Evolutionary conservation across 805 yeast genomes (phyloP).

Genomic region (Saccharomyces kudriavzevii): DNA sequence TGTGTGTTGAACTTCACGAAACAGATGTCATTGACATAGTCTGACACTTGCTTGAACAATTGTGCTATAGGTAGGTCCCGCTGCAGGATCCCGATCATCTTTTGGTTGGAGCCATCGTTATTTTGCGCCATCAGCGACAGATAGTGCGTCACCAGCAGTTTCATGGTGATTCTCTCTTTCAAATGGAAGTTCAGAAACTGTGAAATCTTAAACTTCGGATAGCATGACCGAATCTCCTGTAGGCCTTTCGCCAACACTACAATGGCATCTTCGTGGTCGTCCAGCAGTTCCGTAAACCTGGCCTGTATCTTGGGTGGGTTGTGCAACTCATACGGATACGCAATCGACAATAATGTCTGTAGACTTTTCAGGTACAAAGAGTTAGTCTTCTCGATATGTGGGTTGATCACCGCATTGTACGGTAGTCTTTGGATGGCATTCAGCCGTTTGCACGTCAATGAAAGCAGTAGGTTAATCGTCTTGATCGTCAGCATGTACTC

Average conservation of each 20-base stretch:
- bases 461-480: slow-evolving; percentile 49
- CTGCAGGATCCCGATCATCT: slow-evolving; percentile 59
- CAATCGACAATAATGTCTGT: slow-evolving; percentile 38
- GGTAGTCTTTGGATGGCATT: slow-evolving; percentile 68
- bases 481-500: slow-evolving; percentile 39
- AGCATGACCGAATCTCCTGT: slow-evolving; percentile 40
- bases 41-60: slow-evolving; percentile 55
- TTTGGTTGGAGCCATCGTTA: slow-evolving; percentile 20
- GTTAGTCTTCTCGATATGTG: slow-evolving; percentile 73
- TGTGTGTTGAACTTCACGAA: slow-evolving; percentile 71
- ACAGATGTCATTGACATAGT: slow-evolving; percentile 75
- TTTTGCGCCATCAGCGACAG: slow-evolving; percentile 46
- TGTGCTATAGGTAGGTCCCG: slow-evolving; percentile 55
- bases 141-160: slow-evolving; percentile 81
- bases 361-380: slow-evolving; percentile 65
- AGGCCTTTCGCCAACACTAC: slow-evolving; percentile 79
- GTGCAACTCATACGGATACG: slow-evolving; percentile 39
- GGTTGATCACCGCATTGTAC: slow-evolving; percentile 77
- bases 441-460: slow-evolving; percentile 63
- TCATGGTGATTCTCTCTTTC: slow-evolving; percentile 77
- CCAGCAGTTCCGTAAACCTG: slow-evolving; percentile 52
- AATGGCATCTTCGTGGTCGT: slow-evolving; percentile 76
- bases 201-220: slow-evolving; percentile 43
- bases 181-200: slow-evolving; percentile 67
- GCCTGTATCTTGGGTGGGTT: slow-evolving; percentile 48